These are phyloP conservation scores for Aspergillus amoenus DNA, from an alignment of 2,329 filamentous ascomycete genomes.

Conservation along the genomic window DNA sequence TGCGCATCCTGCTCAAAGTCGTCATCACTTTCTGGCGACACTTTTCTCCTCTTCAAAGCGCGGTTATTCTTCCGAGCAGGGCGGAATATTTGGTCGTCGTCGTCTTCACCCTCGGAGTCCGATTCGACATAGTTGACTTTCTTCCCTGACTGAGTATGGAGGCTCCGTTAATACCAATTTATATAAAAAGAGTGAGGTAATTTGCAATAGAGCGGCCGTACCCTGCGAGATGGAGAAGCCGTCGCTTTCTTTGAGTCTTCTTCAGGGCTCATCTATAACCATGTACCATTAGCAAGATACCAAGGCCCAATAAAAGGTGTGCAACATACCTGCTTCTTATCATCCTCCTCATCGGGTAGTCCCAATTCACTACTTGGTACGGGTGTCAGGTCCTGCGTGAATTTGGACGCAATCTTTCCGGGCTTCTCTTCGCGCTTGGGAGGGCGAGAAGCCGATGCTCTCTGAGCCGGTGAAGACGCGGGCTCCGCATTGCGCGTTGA, in stretches of 20 bases:
- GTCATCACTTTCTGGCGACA: conserved; percentile 68
- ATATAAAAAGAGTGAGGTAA: no score
- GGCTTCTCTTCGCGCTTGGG: conserved; percentile 45
- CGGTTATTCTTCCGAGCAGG: conserved; percentile 50
- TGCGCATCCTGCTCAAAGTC: conserved; percentile 62
- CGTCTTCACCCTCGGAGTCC: conserved; percentile 67
- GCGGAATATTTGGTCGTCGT: conserved; percentile 70
- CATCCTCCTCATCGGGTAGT: conserved; percentile 66
- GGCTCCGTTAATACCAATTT: neutral
- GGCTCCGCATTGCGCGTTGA: conserved; percentile 32
- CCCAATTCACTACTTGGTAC: conserved; percentile 76
- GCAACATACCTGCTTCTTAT: conserved; percentile 39
- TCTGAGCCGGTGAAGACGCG: conserved; percentile 37
- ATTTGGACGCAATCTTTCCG: conserved; percentile 46
- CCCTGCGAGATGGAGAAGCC: conserved; percentile 80
- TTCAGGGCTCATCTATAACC: conserved; percentile 42
- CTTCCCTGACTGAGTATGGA: conserved; percentile 54
- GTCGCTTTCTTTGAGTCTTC: conserved; percentile 42
- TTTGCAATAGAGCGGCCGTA: conserved; percentile 38
- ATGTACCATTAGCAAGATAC: conserved; percentile 17
- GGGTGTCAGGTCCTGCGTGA: conserved; percentile 61
- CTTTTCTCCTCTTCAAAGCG: conserved; percentile 58
- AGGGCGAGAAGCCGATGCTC: conserved; percentile 31
- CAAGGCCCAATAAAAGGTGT: conserved; percentile 41
- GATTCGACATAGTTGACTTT: conserved; percentile 77